phyloP scores from a whole-genome alignment of 352 stramenopile genomes.

The Globisporangium cederbergense region DNA sequence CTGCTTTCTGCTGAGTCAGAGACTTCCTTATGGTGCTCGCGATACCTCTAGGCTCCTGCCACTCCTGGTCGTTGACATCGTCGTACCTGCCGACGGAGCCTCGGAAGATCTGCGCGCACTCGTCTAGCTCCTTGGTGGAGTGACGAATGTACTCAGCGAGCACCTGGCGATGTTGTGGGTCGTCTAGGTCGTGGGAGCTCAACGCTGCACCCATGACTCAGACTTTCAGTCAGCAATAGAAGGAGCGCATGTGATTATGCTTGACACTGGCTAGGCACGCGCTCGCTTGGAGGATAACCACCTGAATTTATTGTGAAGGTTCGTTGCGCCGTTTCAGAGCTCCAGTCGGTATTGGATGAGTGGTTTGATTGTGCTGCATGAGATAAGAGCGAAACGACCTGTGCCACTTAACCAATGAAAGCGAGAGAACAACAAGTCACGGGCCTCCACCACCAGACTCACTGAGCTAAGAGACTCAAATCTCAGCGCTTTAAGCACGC shows the following conservation, averaged over 20 bases:
- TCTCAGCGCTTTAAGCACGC: background rate
- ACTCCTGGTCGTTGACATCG: constrained; percentile 15
- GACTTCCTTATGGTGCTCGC: background rate
- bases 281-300: background rate
- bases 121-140: constrained; percentile 40
- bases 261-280: background rate
- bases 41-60: background rate
- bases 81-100: constrained; percentile 26
- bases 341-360: background rate
- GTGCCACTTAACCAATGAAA: background rate
- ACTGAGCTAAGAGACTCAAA: background rate
- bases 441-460: background rate
- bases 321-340: background rate
- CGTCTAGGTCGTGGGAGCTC: constrained; percentile 20
- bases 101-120: constrained; percentile 57
- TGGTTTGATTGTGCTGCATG: background rate
- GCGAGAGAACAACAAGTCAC: background rate
- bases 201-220: constrained; percentile 23
- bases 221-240: background rate
- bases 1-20: background rate
- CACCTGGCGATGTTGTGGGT: constrained; percentile 30
- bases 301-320: background rate
- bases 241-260: background rate
- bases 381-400: background rate
- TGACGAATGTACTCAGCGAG: constrained; percentile 56